phyloP scores from a whole-genome alignment of 805 yeast species.

The Yamadazyma akitaensis region DNA sequence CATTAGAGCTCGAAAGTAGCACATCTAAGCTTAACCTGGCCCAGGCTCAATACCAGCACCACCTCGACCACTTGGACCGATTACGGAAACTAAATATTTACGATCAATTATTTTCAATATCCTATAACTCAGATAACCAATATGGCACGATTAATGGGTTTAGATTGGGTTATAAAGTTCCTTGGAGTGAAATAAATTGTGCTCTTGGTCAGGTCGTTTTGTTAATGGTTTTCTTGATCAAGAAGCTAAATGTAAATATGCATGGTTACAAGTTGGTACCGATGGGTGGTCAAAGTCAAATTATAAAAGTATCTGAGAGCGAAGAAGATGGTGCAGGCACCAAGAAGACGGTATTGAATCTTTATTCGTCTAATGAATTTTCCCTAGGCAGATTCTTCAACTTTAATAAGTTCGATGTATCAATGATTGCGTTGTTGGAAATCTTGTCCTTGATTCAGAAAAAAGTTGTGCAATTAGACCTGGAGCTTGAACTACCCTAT shows the following conservation, averaged over 20 bases:
- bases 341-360: slow-evolving; percentile 46
- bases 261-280: slow-evolving; percentile 68
- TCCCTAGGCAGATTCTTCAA: slow-evolving; percentile 67
- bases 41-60: slow-evolving; percentile 58
- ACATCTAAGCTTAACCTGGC: slow-evolving; percentile 58
- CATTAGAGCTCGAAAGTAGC: slow-evolving; percentile 49
- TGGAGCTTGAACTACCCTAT: slow-evolving; percentile 68
- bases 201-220: slow-evolving; percentile 84
- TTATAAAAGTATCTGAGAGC: slow-evolving; percentile 45
- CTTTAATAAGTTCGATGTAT: slow-evolving; percentile 73
- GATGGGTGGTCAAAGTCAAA: slow-evolving; percentile 78
- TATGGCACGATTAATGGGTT: slow-evolving; percentile 87
- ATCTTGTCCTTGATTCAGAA: slow-evolving; percentile 52
- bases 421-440: slow-evolving; percentile 75
- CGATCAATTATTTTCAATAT: slow-evolving; percentile 77
- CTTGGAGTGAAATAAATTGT: slow-evolving; percentile 90
- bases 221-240: slow-evolving; percentile 60
- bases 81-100: slow-evolving; percentile 77
- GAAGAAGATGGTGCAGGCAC: slow-evolving; percentile 10
- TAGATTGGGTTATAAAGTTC: slow-evolving; percentile 72
- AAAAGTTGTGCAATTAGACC: slow-evolving; percentile 44
- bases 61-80: slow-evolving; percentile 63
- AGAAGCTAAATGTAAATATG: slow-evolving; percentile 53
- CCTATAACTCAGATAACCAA: slow-evolving; percentile 62
- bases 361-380: slow-evolving; percentile 69